These are phyloP conservation scores for Eucalyptus guilfoylei DNA, from an alignment of 345 rosid genomes.

Conservation along the genomic window DNA sequence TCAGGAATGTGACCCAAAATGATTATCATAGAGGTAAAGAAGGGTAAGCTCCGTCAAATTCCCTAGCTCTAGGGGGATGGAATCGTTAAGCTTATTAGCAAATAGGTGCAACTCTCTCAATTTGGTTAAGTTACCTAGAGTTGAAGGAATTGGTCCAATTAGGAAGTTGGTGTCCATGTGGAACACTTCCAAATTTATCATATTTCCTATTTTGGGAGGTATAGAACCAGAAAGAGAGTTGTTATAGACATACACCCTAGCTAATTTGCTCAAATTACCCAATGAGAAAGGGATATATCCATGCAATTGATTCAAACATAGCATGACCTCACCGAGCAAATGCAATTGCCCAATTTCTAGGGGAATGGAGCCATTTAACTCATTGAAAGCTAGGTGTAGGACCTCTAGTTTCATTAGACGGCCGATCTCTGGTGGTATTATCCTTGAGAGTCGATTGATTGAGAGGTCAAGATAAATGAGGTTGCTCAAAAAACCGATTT, in stretches of 20 bases:
- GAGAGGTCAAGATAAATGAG: background rate
- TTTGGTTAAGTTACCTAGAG: background rate
- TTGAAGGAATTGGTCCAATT: slow-evolving; percentile 2
- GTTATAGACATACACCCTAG: no score
- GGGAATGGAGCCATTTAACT: no score
- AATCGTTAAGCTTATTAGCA: background rate
- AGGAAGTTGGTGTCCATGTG: background rate
- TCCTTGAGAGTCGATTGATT: background rate
- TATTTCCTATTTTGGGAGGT: slow-evolving; percentile 3
- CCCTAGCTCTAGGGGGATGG: background rate
- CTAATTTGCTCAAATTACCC: background rate
- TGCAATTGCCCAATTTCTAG: slow-evolving; percentile 2
- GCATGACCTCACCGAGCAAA: background rate
- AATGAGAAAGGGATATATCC: slow-evolving; percentile 10
- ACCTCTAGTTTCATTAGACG: background rate
- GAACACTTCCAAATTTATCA: background rate
- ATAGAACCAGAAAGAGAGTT: background rate
- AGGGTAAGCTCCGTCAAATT: background rate
- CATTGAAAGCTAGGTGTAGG: no score
- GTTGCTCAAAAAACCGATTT: background rate
- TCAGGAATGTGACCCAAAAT: background rate
- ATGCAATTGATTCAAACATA: background rate
- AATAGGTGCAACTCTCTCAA: background rate
- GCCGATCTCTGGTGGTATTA: background rate
- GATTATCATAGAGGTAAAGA: background rate